These are phyloP conservation scores for Pichia sp. DNA, from an alignment of 1,139 yeast genomes.

Conservation along the genomic window DNA sequence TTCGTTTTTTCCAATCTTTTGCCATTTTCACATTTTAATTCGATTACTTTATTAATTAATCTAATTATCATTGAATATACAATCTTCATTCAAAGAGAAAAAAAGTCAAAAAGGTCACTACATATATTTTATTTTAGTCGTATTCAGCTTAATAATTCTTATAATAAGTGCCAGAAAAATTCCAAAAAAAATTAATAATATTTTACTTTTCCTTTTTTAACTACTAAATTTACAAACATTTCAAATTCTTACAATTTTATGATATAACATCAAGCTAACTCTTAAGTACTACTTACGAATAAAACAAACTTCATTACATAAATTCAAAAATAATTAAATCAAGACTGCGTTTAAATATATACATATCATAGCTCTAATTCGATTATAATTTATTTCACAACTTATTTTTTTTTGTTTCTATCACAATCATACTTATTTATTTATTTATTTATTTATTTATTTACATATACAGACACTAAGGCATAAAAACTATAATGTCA, in stretches of 20 bases:
- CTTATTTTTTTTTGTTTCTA: neutral
- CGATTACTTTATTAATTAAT: neutral
- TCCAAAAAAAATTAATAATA: neutral
- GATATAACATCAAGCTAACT: neutral
- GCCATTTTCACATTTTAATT: neutral
- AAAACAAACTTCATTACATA: neutral
- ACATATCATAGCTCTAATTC: neutral
- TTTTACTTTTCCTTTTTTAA: neutral
- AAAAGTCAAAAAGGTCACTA: neutral
- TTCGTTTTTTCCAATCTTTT: neutral
- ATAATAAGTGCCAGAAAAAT: neutral
- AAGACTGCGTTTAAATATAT: neutral
- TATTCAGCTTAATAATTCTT: neutral
- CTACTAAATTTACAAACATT: neutral
- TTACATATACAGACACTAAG: neutral
- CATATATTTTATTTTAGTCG: neutral
- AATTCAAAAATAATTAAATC: neutral
- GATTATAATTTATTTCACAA: neutral
- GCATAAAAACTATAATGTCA: conserved; percentile 3
- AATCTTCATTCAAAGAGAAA: neutral
- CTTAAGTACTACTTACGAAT: neutral
- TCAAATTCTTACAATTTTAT: neutral
- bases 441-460: neutral
- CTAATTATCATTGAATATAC: neutral
- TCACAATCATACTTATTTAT: too few species aligned